These are phyloP conservation scores for Blastomyces parvus DNA, from an alignment of 2,329 filamentous ascomycete species.

Conservation along the genomic window DNA sequence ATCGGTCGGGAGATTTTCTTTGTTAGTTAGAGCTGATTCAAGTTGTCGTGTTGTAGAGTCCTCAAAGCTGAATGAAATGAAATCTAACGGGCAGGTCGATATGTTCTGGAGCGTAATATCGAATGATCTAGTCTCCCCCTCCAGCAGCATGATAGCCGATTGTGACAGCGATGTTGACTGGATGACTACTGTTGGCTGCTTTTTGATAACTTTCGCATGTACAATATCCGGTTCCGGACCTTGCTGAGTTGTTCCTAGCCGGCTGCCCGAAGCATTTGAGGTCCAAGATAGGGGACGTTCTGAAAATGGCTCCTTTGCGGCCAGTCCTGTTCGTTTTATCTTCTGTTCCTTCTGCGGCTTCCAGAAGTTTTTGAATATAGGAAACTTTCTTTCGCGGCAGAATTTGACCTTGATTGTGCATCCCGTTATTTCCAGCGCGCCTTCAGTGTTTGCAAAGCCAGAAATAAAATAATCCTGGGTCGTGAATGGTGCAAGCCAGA, in stretches of 20 bases:
- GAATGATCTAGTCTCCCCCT: slow-evolving; percentile 74
- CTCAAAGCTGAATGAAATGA: slow-evolving; percentile 79
- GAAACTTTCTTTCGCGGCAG: slow-evolving; percentile 73
- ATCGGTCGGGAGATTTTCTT: slow-evolving; percentile 68
- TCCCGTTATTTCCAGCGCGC: slow-evolving; percentile 63
- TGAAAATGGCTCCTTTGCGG: slow-evolving; percentile 44
- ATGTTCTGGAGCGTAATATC: slow-evolving; percentile 71
- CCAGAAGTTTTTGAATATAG: slow-evolving; percentile 72
- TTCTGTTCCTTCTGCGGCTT: slow-evolving; percentile 59
- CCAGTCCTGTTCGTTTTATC: slow-evolving; percentile 64
- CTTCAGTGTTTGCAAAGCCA: slow-evolving; percentile 58
- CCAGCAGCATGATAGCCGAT: slow-evolving; percentile 81
- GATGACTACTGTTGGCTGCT: slow-evolving; percentile 67
- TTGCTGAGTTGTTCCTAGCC: slow-evolving; percentile 26
- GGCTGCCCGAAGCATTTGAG: slow-evolving; percentile 32
- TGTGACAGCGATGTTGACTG: slow-evolving; percentile 71
- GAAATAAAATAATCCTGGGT: slow-evolving; percentile 67
- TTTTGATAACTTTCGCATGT: slow-evolving; percentile 63
- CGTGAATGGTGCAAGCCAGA: slow-evolving; percentile 68
- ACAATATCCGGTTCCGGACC: slow-evolving; percentile 30
- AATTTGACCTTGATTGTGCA: slow-evolving; percentile 71
- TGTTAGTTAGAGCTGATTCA: slow-evolving; percentile 63
- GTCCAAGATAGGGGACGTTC: slow-evolving; percentile 39
- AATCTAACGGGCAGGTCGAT: slow-evolving; percentile 66
- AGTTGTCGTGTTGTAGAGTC: slow-evolving; percentile 75